Base-by-base conservation (phyloP, 495 filamentous ascomycete genomes). In the Patellaria atrata region DNA sequence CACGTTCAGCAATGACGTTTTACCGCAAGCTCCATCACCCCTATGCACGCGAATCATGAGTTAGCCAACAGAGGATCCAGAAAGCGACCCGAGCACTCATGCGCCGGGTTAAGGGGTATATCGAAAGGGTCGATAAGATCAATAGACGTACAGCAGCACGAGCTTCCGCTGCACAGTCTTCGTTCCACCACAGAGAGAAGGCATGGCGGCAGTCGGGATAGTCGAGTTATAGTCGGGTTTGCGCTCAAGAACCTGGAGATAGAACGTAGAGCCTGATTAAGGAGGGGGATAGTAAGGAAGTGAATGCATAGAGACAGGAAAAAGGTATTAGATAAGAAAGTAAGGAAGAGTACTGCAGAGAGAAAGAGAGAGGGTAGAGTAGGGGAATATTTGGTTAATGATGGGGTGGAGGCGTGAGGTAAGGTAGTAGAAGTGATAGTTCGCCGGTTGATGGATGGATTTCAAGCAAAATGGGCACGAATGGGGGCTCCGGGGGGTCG, bases 21-120 rank as follows among this genome's bases (percentile, higher is more conserved):
- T 97, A 51, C 89, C 89, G 57, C 82, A 94, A 44, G 89, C 89
- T 66, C 89, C 89, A 59, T 97, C 89, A 47, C 89, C 89, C 56
- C 82, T 91, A 16, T 33, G 20, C 11, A 3, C 13, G 37, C 44
- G 22, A 51, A 29, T 17, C n/a, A 34, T 34, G 26, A 58, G 22
- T 18, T 30, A 56, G 24, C 22, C 24, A 25, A 52, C 27, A 33
- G 22, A 5, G 32, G 34, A 5, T 22, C 36, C 8, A 39, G 29
- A 9, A 22, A 37, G 26, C 29, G 33, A n/a, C n/a, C n/a, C n/a
- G n/a, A 26, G 19, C 30, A 16, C 25, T n/a, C 20, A n/a, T 15
- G 34, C 41, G 11, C 22, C 13, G 16, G n/a, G 16, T 16, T 5
- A 16, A 19, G 25, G 30, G 24, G n/a, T n/a, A n/a, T n/a, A n/a